phyloP scores from a whole-genome alignment of 1,139 yeast genomes.

The Tardiomyces blankii region DNA sequence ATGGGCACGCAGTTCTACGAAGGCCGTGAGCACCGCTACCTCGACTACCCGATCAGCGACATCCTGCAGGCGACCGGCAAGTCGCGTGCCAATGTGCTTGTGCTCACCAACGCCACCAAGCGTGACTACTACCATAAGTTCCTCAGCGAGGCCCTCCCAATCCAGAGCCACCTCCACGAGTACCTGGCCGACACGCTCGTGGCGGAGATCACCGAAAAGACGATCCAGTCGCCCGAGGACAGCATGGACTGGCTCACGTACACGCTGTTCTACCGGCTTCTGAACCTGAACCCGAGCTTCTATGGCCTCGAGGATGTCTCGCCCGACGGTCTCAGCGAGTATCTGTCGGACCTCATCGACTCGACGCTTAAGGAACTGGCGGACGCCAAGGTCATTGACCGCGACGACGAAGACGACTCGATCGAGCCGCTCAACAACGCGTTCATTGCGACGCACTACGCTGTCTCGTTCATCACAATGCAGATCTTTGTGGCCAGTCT shows the following conservation, averaged over 20 bases:
- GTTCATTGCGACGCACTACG: slow-evolving; percentile 64
- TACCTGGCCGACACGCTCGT: slow-evolving; percentile 55
- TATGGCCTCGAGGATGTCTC: slow-evolving; percentile 64
- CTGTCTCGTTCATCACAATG: slow-evolving; percentile 55
- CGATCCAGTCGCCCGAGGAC: slow-evolving; percentile 66
- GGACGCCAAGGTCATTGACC: slow-evolving; percentile 53
- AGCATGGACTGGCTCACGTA: slow-evolving; percentile 87
- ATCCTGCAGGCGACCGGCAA: slow-evolving; percentile 67
- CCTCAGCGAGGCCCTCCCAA: slow-evolving; percentile 63
- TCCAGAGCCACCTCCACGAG: slow-evolving; percentile 63
- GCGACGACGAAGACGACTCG: slow-evolving; percentile 32
- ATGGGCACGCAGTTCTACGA: slow-evolving; percentile 67
- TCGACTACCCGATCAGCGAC: slow-evolving; percentile 58
- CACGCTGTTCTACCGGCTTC: slow-evolving; percentile 69
- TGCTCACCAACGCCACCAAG: slow-evolving; percentile 48
- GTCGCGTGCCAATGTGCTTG: slow-evolving; percentile 37
- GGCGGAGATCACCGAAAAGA: slow-evolving; percentile 56
- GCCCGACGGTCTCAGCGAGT: slow-evolving; percentile 64
- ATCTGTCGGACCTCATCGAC: slow-evolving; percentile 75
- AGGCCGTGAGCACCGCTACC: slow-evolving; percentile 57
- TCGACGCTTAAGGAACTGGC: slow-evolving; percentile 53
- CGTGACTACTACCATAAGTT: slow-evolving; percentile 61
- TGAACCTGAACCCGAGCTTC: slow-evolving; percentile 76
- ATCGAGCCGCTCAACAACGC: slow-evolving; percentile 59
- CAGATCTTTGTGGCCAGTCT: slow-evolving; percentile 44